phyloP scores from a whole-genome alignment of 106 monocot species.

The Dioscorea zingiberensis region DNA sequence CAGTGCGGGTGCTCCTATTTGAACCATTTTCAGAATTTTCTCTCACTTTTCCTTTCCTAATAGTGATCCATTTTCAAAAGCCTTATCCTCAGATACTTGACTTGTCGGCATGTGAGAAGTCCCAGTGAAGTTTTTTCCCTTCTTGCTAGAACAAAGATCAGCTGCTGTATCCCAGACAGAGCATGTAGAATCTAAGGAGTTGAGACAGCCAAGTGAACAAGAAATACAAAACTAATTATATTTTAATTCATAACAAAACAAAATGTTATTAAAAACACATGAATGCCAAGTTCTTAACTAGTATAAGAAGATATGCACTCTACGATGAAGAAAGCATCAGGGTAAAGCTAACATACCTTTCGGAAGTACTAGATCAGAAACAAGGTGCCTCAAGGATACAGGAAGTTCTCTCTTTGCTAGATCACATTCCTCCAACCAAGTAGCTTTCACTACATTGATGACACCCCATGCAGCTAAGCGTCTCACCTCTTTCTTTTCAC shows the following conservation, averaged over 20 bases:
- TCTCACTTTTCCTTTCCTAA: slow-evolving; percentile 16
- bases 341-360: slow-evolving; percentile 74
- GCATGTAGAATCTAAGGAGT: slow-evolving; percentile 20
- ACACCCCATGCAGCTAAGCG: slow-evolving; percentile 74
- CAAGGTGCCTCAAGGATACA: slow-evolving; percentile 48
- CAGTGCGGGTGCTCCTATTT: slow-evolving; percentile 11
- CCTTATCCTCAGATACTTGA: slow-evolving; percentile 15
- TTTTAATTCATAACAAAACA: too few species aligned
- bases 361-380: slow-evolving; percentile 46
- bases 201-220: neutral
- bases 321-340: neutral
- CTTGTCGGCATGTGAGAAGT: slow-evolving; percentile 9
- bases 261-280: neutral
- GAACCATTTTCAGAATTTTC: slow-evolving; percentile 22
- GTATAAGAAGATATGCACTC: neutral
- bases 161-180: slow-evolving; percentile 18
- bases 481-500: slow-evolving; percentile 90
- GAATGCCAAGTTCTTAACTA: too few species aligned
- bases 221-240: neutral
- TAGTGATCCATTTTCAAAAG: slow-evolving; percentile 10
- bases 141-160: slow-evolving; percentile 21
- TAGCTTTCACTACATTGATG: slow-evolving; percentile 64
- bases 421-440: slow-evolving; percentile 92
- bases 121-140: slow-evolving; percentile 16
- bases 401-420: slow-evolving; percentile 69